Percentiles rank a stretch among this genome's conserved stretches.
These are phyloP conservation scores for Oryza meridionalis DNA, from an alignment of 176 grass and related monocot species.

Conservation along the genomic window DNA sequence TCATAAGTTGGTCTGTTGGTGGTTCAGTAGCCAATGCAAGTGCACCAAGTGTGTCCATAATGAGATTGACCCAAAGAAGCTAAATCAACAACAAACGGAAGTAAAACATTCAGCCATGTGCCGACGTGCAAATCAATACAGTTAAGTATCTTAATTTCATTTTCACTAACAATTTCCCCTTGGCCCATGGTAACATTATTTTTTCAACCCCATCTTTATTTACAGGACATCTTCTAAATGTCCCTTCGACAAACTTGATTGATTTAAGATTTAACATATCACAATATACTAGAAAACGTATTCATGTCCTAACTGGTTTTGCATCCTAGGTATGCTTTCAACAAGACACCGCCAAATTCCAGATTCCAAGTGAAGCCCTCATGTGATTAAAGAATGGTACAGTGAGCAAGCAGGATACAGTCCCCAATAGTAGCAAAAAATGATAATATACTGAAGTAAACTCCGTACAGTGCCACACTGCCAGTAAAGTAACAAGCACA, in stretches of 20 bases:
- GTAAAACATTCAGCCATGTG: slow-evolving; percentile 26
- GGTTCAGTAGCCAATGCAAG: slow-evolving; percentile 97
- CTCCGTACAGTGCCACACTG: not conserved
- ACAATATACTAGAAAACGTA: not conserved
- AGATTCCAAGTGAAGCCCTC: slow-evolving; percentile 18
- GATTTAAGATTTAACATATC: not conserved
- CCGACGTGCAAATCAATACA: slow-evolving; percentile 9
- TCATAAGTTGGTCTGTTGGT: slow-evolving; percentile 89
- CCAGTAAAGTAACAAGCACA: not conserved
- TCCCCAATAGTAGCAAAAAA: slow-evolving; percentile 4
- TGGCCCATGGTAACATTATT: slow-evolving; percentile 25
- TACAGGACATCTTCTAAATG: slow-evolving; percentile 9
- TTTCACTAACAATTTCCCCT: slow-evolving; percentile 10
- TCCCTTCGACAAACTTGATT: not conserved
- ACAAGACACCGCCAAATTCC: slow-evolving; percentile 5
- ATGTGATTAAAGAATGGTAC: not conserved
- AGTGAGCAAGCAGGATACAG: slow-evolving; percentile 17
- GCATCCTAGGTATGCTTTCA: not conserved
- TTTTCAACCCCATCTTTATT: slow-evolving; percentile 10
- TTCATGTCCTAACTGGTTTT: not conserved
- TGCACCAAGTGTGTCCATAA: slow-evolving; percentile 99
- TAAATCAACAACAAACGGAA: slow-evolving; percentile 46
- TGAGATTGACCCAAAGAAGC: slow-evolving; percentile 99
- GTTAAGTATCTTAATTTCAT: not conserved
- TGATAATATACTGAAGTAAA: not conserved